phyloP scores from a whole-genome alignment of 2,329 filamentous ascomycete genomes.

The Cytospora piceae region DNA sequence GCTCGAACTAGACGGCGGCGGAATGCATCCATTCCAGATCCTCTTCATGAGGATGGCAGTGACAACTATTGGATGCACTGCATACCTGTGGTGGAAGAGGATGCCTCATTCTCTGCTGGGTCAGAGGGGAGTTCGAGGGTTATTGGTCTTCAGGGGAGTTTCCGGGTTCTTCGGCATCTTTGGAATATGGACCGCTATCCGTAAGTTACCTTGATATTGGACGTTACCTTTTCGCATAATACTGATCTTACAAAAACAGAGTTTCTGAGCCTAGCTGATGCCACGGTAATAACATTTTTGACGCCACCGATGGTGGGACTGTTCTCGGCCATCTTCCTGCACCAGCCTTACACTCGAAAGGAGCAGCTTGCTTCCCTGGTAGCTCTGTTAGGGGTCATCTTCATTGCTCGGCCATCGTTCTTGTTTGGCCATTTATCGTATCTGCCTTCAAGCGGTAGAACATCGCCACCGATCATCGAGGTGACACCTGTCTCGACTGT shows the following conservation, averaged over 20 bases:
- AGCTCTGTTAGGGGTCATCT: constrained; percentile 77
- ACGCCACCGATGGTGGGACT: constrained; percentile 79
- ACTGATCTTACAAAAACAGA: constrained; percentile 51
- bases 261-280: constrained; percentile 84
- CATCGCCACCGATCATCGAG: neutral
- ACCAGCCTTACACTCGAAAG: constrained; percentile 76
- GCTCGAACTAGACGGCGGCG: constrained; percentile 20
- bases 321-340: constrained; percentile 73
- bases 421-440: constrained; percentile 13
- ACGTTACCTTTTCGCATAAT: neutral
- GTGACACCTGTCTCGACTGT: constrained; percentile 4
- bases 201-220: constrained; percentile 39
- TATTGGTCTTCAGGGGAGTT: constrained; percentile 71
- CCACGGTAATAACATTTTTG: constrained; percentile 87
- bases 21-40: constrained; percentile 43
- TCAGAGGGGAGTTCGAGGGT: constrained; percentile 62
- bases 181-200: constrained; percentile 60
- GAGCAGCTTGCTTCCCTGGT: constrained; percentile 78
- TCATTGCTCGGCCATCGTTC: constrained; percentile 74
- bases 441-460: neutral
- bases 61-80: constrained; percentile 66
- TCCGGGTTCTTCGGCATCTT: constrained; percentile 75
- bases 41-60: constrained; percentile 80
- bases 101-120: constrained; percentile 75
- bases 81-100: constrained; percentile 74